Conservation (phyloP, 257 asterid species). For the Solanum corneliomulleri region DNA sequence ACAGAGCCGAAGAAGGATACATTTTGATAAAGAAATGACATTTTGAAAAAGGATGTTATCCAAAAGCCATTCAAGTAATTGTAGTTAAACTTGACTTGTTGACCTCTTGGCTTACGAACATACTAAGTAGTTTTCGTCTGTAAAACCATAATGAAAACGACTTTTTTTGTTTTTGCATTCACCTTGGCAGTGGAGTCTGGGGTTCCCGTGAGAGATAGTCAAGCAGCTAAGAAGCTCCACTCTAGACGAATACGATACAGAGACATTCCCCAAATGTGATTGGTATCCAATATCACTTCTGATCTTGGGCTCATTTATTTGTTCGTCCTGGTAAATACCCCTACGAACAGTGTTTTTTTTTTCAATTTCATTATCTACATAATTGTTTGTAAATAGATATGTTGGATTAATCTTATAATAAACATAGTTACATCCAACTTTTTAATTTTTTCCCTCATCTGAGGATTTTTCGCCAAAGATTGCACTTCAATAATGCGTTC, state of each 20-base stretch:
- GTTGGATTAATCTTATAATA: background rate
- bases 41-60: constrained; percentile 1
- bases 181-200: too few species aligned
- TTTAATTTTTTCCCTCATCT: background rate
- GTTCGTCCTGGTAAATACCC: background rate
- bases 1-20: background rate
- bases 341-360: background rate
- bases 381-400: background rate
- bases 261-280: background rate
- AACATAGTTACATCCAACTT: background rate
- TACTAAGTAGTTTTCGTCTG: background rate
- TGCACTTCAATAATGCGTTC: background rate
- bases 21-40: background rate
- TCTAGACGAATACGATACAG: background rate
- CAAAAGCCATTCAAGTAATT: constrained; percentile 5
- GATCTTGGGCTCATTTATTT: background rate
- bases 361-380: background rate
- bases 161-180: background rate
- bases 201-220: background rate
- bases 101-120: background rate
- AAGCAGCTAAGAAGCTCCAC: background rate
- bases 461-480: background rate
- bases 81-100: constrained; percentile 2
- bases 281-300: background rate
- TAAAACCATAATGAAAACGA: background rate